phyloP scores from a whole-genome alignment of 208 protist species.

The Zelonia costaricensis region DNA sequence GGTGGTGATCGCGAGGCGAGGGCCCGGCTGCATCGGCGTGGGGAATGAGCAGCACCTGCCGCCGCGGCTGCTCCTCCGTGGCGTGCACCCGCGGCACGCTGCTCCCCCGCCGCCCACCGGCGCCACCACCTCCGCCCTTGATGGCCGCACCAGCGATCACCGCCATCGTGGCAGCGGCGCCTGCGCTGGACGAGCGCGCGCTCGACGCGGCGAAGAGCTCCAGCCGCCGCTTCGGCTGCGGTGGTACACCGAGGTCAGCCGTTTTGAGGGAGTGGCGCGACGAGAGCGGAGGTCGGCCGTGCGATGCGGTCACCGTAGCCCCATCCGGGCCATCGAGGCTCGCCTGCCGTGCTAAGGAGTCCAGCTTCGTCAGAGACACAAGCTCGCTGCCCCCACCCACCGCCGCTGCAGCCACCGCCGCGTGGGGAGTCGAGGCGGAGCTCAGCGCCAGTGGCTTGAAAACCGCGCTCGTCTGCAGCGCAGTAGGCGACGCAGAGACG shows the following conservation, averaged over 20 bases:
- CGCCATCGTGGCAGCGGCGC: background rate
- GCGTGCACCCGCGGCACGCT: background rate
- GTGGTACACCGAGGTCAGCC: background rate
- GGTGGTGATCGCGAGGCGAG: background rate
- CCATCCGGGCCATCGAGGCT: background rate
- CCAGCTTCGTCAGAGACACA: background rate
- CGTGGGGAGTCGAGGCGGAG: background rate
- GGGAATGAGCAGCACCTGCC: background rate
- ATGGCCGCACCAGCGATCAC: background rate
- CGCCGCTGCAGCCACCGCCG: too few relatives aligned
- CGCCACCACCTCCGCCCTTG: too few relatives aligned
- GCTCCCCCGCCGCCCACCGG: background rate
- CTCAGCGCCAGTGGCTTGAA: background rate
- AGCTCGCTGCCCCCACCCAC: background rate
- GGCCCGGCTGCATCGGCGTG: background rate
- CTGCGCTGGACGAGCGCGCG: too few relatives aligned
- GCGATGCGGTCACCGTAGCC: background rate
- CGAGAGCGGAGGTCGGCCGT: background rate
- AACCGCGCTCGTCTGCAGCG: background rate
- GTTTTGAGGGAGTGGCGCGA: background rate
- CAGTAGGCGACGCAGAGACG: background rate
- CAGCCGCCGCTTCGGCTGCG: background rate
- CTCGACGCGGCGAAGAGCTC: constrained; percentile 2
- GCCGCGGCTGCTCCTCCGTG: background rate
- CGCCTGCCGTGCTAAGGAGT: background rate